Evolutionary conservation across 139 green algal species (phyloP), one percentile per base, ranked within the genome.

Genomic region (Haematococcus sp.): DNA sequence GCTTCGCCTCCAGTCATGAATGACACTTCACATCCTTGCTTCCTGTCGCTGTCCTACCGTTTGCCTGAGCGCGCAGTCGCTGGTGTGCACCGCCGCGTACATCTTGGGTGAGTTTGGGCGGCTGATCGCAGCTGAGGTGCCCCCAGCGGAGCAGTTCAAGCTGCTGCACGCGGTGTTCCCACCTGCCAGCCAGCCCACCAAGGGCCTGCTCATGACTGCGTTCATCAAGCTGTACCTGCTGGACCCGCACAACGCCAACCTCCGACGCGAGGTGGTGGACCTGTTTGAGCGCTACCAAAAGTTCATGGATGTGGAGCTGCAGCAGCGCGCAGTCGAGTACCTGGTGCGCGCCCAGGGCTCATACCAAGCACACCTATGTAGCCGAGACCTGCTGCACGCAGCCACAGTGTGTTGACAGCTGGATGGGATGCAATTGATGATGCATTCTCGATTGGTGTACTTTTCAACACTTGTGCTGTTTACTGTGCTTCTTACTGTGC

Each of bases 311-410:
- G 74, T 89, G 0, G 95, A 99, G 78, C 81, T 99, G 84, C 93
- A 98, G 83, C 96, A 99, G 88, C 82, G 95, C 3, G 92, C 92
- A 23, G 80, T 92, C 20, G 94, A 99, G 89, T 98, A 98, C 76
- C 52, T 86, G 63, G 87, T 83, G 56, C 73, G 97, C 56, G 52
- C n/a, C n/a, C n/a, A n/a, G n/a, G n/a, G n/a, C n/a, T n/a, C n/a
- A n/a, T n/a, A n/a, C n/a, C n/a, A n/a, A n/a, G n/a, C n/a, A n/a
- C n/a, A n/a, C n/a, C n/a, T n/a, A n/a, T n/a, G n/a, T n/a, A n/a
- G n/a, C n/a, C n/a, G n/a, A n/a, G n/a, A n/a, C n/a, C n/a, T n/a
- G n/a, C n/a, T n/a, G n/a, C n/a, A n/a, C n/a, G n/a, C n/a, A n/a
- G n/a, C n/a, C n/a, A n/a, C n/a, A n/a, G n/a, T n/a, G n/a, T n/a